Base-by-base conservation (phyloP, 2,329 filamentous ascomycete species). In the Venturia asperata region DNA sequence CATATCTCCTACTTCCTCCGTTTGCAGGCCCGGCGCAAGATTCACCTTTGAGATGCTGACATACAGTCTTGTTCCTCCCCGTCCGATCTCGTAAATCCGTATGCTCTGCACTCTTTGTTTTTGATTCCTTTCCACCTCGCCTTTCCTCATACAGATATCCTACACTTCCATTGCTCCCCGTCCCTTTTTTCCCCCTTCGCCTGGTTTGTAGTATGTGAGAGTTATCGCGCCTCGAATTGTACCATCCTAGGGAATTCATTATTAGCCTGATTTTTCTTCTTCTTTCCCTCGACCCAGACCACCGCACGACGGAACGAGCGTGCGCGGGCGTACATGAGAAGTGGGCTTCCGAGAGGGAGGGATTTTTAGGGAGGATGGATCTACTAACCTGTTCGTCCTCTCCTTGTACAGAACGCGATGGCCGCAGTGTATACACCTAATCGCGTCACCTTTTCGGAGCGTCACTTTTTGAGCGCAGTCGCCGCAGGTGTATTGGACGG, bases 401-500 rank as follows among this genome's bases (percentile, higher is more conserved):
- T 97, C 91, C 85, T 99, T 99, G 80, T 97, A 97, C 70, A 99
- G 79, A 67, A 99, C 92, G 69, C 94, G 87, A 73, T 96, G 94
- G 9, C 94, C 94, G 77, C 94, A 99, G 78, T 92, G 90, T 77
- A 90, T 89, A 82, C 92, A 96, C 37, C 91, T 84, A 70, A 96
- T 93, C 42, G 88, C 87, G 72, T 94, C 91, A 68, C 86, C 88
- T 70, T 87, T 85, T 77, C 89, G 88, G 70, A 96, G 80, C 21
- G 84, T 82, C 56, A 93, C 89, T 71, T 89, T 88, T 68, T 85
- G 82, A 67, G 89, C 90, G 81, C 91, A 96, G 79, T 95, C 91
- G 74, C 90, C 91, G 80, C 90, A 96, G 43, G 78, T 74, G 75
- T 82, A 82, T 67, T 76, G 73, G 21, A 82, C 79, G 58, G 77